Evolutionary conservation across 208 protist species (phyloP).

Genomic region (Phytomonas sp.): DNA sequence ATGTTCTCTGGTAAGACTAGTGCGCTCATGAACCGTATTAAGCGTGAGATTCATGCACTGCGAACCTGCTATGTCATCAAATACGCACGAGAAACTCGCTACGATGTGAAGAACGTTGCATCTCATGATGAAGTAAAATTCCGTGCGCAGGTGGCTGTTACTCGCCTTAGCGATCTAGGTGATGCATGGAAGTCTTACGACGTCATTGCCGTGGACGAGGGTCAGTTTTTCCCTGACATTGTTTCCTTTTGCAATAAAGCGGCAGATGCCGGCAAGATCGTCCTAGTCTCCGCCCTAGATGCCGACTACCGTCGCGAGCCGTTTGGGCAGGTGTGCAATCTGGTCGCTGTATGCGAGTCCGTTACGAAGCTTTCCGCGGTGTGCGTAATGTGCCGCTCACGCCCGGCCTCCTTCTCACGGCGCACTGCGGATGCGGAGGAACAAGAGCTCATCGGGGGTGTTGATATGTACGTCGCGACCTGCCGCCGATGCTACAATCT

Average conservation of each 20-base stretch:
- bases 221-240: conserved; percentile 93
- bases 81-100: conserved; percentile 85
- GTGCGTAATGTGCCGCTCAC: conserved; percentile 82
- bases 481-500: conserved; percentile 80
- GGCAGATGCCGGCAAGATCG: conserved; percentile 87
- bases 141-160: conserved; percentile 50
- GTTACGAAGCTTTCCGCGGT: conserved; percentile 91
- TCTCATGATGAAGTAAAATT: conserved; percentile 78
- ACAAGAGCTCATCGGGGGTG: conserved; percentile 89
- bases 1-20: conserved; percentile 96
- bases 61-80: conserved; percentile 89
- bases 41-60: conserved; percentile 66
- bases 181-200: conserved; percentile 65
- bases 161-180: conserved; percentile 43
- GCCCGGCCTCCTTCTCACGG: conserved; percentile 80
- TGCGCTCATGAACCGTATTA: conserved; percentile 88
- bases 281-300: conserved; percentile 92
- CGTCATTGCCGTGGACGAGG: conserved; percentile 91
- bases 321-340: conserved; percentile 76
- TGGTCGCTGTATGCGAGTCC: conserved; percentile 83
- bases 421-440: conserved; percentile 51
- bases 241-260: conserved; percentile 72
- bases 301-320: conserved; percentile 89
- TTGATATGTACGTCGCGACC: conserved; percentile 91
- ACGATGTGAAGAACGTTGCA: conserved; percentile 55